Conservation (phyloP, 306 rosid genomes). For the Vigna hirtella region DNA sequence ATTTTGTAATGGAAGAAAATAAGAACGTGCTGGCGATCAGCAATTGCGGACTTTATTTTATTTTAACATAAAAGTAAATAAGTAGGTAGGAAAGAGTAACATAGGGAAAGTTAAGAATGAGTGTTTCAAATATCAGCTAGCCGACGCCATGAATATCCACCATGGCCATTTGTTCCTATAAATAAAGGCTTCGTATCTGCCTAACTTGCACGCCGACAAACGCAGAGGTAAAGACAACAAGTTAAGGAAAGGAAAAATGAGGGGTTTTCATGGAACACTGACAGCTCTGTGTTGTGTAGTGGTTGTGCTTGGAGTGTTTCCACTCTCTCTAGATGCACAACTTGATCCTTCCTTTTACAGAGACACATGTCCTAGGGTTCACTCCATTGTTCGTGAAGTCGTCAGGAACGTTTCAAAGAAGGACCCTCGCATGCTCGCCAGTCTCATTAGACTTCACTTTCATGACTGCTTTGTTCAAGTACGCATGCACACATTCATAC, state of each 20-base stretch:
- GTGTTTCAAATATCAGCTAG: no score
- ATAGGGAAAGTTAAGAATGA: no score
- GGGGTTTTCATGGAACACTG: neutral
- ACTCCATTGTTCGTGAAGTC: conserved; percentile 27
- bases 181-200: neutral
- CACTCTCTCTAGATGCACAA: conserved; percentile 38
- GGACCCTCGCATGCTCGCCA: conserved; percentile 50
- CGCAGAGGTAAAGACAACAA: neutral
- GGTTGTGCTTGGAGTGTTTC: conserved; percentile 36
- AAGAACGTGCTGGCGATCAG: no score
- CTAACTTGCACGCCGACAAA: neutral
- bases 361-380: conserved; percentile 41
- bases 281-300: conserved; percentile 28
- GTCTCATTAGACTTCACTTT: conserved; percentile 57
- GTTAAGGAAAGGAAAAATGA: neutral
- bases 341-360: conserved; percentile 47
- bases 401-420: conserved; percentile 18
- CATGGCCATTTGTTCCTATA: neutral
- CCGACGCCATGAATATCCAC: neutral
- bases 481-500: neutral
- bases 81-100: no score
- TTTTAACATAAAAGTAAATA: no score
- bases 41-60: no score
- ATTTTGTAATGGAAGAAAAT: no score
- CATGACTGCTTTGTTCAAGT: conserved; percentile 69